Evolutionary conservation across 1,284 basidiomycete species (phyloP).

Genomic region (Hypsizygus ulmarius): DNA sequence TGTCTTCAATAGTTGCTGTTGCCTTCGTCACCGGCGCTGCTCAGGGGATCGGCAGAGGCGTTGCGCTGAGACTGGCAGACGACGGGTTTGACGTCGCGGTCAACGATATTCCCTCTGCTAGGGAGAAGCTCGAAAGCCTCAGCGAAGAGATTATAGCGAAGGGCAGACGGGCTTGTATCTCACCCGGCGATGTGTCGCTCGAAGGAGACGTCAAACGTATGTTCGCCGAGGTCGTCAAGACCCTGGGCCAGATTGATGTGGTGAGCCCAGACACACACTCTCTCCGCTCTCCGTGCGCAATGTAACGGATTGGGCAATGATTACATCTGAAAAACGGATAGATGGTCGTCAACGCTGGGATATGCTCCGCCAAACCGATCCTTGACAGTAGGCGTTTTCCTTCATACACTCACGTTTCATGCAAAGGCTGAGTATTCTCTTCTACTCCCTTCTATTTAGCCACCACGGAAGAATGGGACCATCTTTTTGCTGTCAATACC

Average conservation of each 20-base stretch:
- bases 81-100: slow-evolving; percentile 13
- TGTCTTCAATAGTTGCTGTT: not conserved
- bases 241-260: slow-evolving; percentile 19
- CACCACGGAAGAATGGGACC: slow-evolving; percentile 19
- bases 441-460: not conserved
- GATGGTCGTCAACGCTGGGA: slow-evolving; percentile 22
- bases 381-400: slow-evolving; percentile 18
- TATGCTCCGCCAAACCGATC: slow-evolving; percentile 7
- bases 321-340: not conserved
- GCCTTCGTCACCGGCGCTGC: slow-evolving; percentile 6
- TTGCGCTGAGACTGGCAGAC: slow-evolving; percentile 3
- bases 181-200: slow-evolving; percentile 7
- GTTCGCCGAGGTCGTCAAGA: slow-evolving; percentile 14
- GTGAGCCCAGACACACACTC: slow-evolving; percentile 4
- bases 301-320: too few relatives aligned
- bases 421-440: not conserved
- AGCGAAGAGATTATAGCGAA: slow-evolving; percentile 1
- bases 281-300: not conserved
- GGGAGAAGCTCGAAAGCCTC: slow-evolving; percentile 1
- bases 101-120: slow-evolving; percentile 9
- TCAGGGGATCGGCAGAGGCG: slow-evolving; percentile 5
- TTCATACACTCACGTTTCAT: not conserved
- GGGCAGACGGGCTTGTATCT: not conserved
- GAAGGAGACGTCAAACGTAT: slow-evolving; percentile 5
- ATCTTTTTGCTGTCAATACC: slow-evolving; percentile 15